Evolutionary conservation across 257 asterid species (phyloP), one percentile per base, ranked within the genome.

Genomic region (Mitragyna speciosa): DNA sequence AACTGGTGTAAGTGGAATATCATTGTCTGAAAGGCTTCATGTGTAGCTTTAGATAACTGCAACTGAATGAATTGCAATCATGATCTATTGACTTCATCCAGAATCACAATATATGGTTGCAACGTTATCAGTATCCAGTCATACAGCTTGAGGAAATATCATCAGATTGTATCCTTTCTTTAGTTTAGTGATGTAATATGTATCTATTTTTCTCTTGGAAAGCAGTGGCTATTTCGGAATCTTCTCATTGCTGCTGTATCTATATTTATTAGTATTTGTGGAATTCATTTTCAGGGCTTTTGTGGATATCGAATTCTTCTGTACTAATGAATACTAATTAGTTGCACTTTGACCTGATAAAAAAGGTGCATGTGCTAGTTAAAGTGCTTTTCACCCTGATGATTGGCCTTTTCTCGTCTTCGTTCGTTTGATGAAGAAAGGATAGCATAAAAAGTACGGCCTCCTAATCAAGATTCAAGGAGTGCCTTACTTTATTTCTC

Each of bases 401-500:
- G 82, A 77, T 72, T 78, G 73, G 66, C 71, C 81, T 59, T 78
- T 72, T 74, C 73, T 79, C 9, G 76, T 70, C 39, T 56, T 74
- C 61, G 76, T 80, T 80, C 70, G 71, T 76, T 80, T 52, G 54
- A 75, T 80, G 76, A 47, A 70, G 73, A 73, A 41, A 22, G 41
- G 64, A 48, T 45, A 45, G 73, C 45, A 10, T 31, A 69, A 64
- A 66, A 54, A 45, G 19, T 73, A 31, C 26, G 74, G 73, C 63
- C 59, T 76, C 72, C 51, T 64, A 22, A 76, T 59, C 74, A 77
- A 81, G 72, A 33, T 54, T 49, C 41, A 84, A 70, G 58, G 68
- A 22, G 22, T 45, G 72, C 71, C 73, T 70, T 70, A 81, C 87
- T 75, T 78, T 75, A 81, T 82, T 81, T 81, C 85, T 49, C 78